Evolutionary conservation across 345 rosid genomes (phyloP), one percentile per base, ranked within the genome.

Genomic region (Erodium maritimum): DNA sequence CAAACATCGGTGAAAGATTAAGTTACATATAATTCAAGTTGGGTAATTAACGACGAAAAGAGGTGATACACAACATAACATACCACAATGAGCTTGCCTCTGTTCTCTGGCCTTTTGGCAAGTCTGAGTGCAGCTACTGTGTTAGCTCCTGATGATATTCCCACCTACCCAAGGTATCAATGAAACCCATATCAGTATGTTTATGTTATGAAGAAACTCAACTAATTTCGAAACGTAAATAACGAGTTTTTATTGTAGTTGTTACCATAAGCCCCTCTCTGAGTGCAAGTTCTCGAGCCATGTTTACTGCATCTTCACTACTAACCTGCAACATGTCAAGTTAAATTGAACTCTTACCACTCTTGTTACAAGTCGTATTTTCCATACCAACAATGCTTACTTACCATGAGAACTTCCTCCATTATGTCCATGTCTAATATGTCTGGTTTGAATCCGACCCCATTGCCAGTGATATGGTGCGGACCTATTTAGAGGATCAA

Each of bases 61-160:
- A n/a, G n/a, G n/a, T n/a, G n/a, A n/a, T n/a, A n/a, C n/a, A n/a
- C n/a, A n/a, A n/a, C n/a, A 13, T 12, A 19, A 10, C 56, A 23
- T 84, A 91, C 96, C 94, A 87, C 94, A 69, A 93, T 89, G 66
- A 93, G 88, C 74, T 89, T 93, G 67, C 99, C 99, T 76, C 69
- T 83, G 69, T 93, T 93, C 76, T 93, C 96, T 0, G 95, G 96
- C 95, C 80, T 79, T 50, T 75, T 77, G 10, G 96, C 96, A 11
- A 93, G 87, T 53, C 70, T 71, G 24, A 93, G 72, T 3, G 96
- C 95, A 17, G 96, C 96, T 19, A 93, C 87, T 0, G 99, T 87
- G 55, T 93, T 93, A 57, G 95, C 96, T 54, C 96, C 99, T 0
- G 96, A 93, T 25, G 96, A 89, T 69, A 93, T 93, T 52, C 99